Conservation (phyloP, 176 grass and related monocot species). For the Leersia perrieri region DNA sequence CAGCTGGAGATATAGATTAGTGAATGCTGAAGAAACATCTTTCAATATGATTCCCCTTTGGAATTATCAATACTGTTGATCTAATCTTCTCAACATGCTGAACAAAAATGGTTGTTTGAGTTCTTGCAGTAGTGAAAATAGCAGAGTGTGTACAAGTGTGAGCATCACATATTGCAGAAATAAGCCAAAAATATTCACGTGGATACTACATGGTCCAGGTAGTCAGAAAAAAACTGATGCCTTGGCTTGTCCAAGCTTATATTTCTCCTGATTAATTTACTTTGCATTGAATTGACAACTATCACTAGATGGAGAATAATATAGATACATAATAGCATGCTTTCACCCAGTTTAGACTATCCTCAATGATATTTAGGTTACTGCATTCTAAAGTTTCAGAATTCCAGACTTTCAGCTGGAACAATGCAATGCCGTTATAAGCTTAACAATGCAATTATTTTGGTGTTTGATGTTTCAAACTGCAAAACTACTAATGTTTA, state of each 20-base stretch:
- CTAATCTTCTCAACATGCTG: neutral
- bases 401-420: neutral
- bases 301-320: neutral
- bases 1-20: neutral
- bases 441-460: conserved; percentile 7
- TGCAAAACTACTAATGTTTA: neutral
- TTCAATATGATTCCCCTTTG: neutral
- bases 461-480: neutral
- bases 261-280: conserved; percentile 2
- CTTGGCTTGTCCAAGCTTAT: neutral
- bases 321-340: neutral
- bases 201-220: neutral
- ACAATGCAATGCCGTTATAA: neutral
- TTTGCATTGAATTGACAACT: neutral
- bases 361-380: neutral
- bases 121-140: neutral
- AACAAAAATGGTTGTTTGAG: neutral
- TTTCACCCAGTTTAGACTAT: neutral
- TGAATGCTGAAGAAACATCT: neutral
- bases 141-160: neutral
- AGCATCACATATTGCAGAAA: neutral
- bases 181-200: neutral
- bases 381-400: neutral
- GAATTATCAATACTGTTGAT: neutral
- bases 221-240: neutral